Evolutionary conservation across 805 yeast species (phyloP), one percentile per base, ranked within the genome.

Genomic region (Kodamaea sagamina): DNA sequence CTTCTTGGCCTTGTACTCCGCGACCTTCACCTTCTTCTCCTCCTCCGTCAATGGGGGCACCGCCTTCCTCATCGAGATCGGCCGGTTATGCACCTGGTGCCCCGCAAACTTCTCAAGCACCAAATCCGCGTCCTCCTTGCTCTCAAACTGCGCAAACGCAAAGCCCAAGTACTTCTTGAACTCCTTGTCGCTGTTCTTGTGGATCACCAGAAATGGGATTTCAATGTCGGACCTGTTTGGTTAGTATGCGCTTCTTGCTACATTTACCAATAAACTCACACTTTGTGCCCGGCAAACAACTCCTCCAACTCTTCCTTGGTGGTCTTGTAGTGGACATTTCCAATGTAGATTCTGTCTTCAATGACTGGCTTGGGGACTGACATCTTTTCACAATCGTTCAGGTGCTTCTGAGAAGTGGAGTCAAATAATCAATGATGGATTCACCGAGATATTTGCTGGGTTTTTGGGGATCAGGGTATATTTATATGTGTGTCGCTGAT

Each of bases 91-190:
- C 60, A 75, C 69, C 46, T 65, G 67, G 41, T 58, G 57, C 43
- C 74, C 74, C 45, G 68, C 70, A 53, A 57, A 70, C 38, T 65
- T 58, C 40, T 58, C 67, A 52, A 77, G 67, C 21, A 77, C 76
- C 39, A 57, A 57, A 37, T 72, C 76, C 9, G 78, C 78, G 18
- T 69, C 69, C 15, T 59, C 71, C 36, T 67, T 69, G 37, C 63
- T 51, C 32, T 61, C 71, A 52, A 78, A 78, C 47, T 79, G 77
- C 40, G 79, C 76, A 58, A 81, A 81, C 10, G 81, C 85, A 53
- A 77, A 80, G 31, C 86, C 86, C 47, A 68, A 75, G 59, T 66
- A 73, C 61, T 68, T 63, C 59, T 68, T 53, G 61, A 65, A 61
- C 46, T 70, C 57, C 36, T 63, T 65, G 34, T 64, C 69, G 18